A percentile compares a stretch with the other conserved stretches of the same genome.
Conservation (phyloP, 192 early-diverging fungal genomes). For the Helicostylum pulchrum region DNA sequence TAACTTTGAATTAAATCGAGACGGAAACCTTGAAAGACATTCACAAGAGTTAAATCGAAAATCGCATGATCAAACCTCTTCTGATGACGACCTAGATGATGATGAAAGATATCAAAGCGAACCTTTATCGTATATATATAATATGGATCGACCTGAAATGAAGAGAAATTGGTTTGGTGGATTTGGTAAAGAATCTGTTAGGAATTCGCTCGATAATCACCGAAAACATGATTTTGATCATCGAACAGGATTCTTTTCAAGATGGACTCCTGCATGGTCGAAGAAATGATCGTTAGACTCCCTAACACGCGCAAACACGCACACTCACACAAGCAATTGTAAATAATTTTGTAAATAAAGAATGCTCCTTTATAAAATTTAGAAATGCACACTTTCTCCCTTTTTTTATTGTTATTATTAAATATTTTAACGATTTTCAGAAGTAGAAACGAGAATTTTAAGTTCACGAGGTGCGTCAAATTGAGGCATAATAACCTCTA, state of each 20-base stretch:
- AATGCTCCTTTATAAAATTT: too few relatives aligned
- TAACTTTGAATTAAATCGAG: background rate
- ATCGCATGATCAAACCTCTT: slow-evolving; percentile 1
- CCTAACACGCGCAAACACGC: too few relatives aligned
- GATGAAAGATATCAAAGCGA: slow-evolving; percentile 10
- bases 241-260: slow-evolving; percentile 8
- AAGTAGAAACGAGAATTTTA: slow-evolving; percentile 17
- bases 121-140: background rate
- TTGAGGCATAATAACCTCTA: slow-evolving; percentile 45
- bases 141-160: slow-evolving; percentile 4
- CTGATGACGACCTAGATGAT: slow-evolving; percentile 15
- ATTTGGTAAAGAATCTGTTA: slow-evolving; percentile 9
- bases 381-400: too few relatives aligned
- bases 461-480: slow-evolving; percentile 46
- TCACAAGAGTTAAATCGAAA: background rate
- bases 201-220: slow-evolving; percentile 1
- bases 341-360: too few relatives aligned
- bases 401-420: too few relatives aligned
- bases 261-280: slow-evolving; percentile 16
- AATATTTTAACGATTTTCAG: slow-evolving; percentile 16
- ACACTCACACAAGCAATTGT: too few relatives aligned
- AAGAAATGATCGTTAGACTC: background rate
- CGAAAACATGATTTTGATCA: slow-evolving; percentile 16
- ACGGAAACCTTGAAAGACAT: background rate
- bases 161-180: slow-evolving; percentile 21